These are phyloP conservation scores for Zoysia matrella DNA, from an alignment of 202 grass and related monocot genomes.

Conservation along the genomic window DNA sequence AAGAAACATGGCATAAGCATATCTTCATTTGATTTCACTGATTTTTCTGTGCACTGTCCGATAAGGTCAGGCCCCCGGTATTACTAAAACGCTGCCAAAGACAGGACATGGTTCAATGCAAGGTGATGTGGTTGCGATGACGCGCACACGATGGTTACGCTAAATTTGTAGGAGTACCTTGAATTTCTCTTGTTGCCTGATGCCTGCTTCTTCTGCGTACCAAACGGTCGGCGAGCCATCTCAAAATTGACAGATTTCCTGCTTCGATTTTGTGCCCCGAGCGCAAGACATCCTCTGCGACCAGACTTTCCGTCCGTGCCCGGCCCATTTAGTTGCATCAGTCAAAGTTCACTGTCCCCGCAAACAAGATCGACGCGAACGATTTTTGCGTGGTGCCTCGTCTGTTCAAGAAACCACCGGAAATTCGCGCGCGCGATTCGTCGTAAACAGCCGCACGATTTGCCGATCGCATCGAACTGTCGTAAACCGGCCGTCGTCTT, in stretches of 20 bases:
- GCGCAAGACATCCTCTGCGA: neutral
- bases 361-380: no score
- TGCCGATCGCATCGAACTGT: constrained; percentile 25
- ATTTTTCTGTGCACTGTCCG: no score
- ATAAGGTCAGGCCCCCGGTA: neutral
- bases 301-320: neutral
- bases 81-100: neutral
- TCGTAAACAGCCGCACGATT: neutral
- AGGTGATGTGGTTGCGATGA: neutral
- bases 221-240: neutral
- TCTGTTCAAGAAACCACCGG: neutral
- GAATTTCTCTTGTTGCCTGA: neutral
- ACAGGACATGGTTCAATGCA: neutral
- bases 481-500: constrained; percentile 37
- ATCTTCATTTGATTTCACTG: neutral
- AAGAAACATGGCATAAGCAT: no score
- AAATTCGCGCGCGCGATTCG: no score
- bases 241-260: no score
- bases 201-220: neutral
- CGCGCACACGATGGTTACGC: neutral
- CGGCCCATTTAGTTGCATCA: neutral
- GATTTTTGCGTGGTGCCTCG: neutral
- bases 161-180: neutral
- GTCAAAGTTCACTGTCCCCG: no score
- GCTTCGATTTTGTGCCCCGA: neutral